phyloP scores from a whole-genome alignment of 1,284 basidiomycete genomes.

The Agroathelia rolfsii region DNA sequence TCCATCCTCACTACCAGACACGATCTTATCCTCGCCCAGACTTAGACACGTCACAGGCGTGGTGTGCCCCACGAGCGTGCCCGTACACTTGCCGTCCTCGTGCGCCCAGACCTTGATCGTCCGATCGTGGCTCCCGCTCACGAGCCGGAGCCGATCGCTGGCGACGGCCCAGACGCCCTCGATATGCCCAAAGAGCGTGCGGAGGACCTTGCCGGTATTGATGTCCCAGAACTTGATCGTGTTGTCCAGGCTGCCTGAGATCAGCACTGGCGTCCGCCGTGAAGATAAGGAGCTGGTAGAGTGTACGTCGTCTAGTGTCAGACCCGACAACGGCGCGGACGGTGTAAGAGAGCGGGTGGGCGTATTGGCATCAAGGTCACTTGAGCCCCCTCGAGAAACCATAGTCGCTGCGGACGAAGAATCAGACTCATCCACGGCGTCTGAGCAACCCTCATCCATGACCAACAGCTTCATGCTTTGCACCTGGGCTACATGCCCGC shows the following conservation, averaged over 20 bases:
- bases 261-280: constrained; percentile 66
- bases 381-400: too few relatives aligned
- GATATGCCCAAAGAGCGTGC: constrained; percentile 92
- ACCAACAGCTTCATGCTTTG: constrained; percentile 82
- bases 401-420: too few relatives aligned
- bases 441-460: constrained; percentile 40
- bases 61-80: constrained; percentile 90
- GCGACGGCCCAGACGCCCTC: constrained; percentile 97
- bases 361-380: too few relatives aligned
- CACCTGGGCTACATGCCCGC: constrained; percentile 91
- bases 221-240: constrained; percentile 97
- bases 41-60: constrained; percentile 89
- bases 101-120: constrained; percentile 95
- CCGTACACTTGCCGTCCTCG: constrained; percentile 80
- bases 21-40: constrained; percentile 90
- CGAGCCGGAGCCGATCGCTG: constrained; percentile 85
- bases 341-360: too few relatives aligned
- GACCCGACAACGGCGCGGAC: too few relatives aligned
- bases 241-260: constrained; percentile 91
- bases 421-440: constrained; percentile 18
- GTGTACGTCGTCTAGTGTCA: too few relatives aligned
- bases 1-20: constrained; percentile 88
- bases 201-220: constrained; percentile 69
- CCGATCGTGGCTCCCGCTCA: constrained; percentile 86
- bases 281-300: too few relatives aligned